A percentile compares a stretch with the other conserved stretches of the same genome.
phyloP scores from a whole-genome alignment of 208 protist species.

The Naegleria lovaniensis region DNA sequence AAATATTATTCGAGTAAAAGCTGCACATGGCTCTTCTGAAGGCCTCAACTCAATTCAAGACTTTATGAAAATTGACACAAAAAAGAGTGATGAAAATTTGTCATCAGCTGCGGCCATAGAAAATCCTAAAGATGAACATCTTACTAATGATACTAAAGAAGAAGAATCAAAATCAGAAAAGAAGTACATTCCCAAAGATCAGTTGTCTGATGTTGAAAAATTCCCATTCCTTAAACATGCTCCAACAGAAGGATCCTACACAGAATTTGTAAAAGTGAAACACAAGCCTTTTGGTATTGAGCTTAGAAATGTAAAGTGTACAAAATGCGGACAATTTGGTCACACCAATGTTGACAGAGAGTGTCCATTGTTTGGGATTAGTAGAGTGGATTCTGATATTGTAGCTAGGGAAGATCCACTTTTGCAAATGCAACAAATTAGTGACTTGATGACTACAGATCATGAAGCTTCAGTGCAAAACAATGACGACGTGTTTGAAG shows the following conservation, averaged over 20 bases:
- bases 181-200: neutral
- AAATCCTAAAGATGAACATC: neutral
- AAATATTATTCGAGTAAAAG: neutral
- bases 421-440: neutral
- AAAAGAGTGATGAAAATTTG: neutral
- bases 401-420: conserved; percentile 24
- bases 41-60: neutral
- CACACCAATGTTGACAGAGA: conserved; percentile 30
- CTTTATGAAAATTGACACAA: neutral
- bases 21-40: neutral
- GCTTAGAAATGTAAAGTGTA: conserved; percentile 34
- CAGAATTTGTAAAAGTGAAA: conserved; percentile 14
- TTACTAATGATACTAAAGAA: neutral
- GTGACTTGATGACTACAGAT: neutral
- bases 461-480: neutral
- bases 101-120: too few relatives aligned
- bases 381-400: neutral
- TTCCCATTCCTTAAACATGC: conserved; percentile 28
- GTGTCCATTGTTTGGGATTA: conserved; percentile 28
- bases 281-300: conserved; percentile 37
- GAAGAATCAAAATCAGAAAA: neutral
- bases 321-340: conserved; percentile 26
- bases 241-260: conserved; percentile 14
- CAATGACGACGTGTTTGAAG: neutral
- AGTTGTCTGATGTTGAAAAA: conserved; percentile 18